Percentiles rank a stretch among this genome's conserved stretches.
phyloP scores from a whole-genome alignment of 2,329 filamentous ascomycete species.

The Exophiala dermatitidis region DNA sequence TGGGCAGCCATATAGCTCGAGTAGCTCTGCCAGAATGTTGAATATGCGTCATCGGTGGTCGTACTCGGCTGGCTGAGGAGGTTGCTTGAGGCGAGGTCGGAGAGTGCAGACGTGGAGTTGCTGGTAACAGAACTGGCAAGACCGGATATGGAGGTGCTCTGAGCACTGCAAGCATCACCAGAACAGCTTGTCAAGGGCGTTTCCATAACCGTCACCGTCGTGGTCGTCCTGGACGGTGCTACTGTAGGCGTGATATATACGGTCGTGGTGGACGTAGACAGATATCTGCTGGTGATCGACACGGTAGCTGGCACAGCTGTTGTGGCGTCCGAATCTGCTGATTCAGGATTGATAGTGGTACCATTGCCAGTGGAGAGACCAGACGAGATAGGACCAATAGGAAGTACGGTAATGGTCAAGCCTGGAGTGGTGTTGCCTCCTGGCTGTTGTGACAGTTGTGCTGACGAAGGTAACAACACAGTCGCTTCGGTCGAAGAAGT shows the following conservation, averaged over 20 bases:
- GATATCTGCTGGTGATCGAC: neutral
- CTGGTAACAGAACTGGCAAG: too few species aligned
- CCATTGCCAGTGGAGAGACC: neutral
- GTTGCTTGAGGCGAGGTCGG: neutral
- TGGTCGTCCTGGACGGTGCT: neutral
- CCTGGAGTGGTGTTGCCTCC: neutral
- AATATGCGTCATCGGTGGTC: neutral
- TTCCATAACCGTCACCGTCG: neutral
- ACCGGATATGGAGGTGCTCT: too few species aligned
- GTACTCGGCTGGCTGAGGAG: neutral
- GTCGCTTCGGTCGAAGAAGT: neutral
- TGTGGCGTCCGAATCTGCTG: neutral
- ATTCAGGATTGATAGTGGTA: neutral
- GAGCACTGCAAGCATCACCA: too few species aligned
- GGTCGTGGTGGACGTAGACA: neutral
- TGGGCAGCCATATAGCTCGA: neutral
- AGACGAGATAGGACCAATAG: neutral
- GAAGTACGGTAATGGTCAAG: neutral
- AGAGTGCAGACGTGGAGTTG: too few species aligned
- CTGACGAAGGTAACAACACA: neutral
- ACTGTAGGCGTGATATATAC: conserved; percentile 1
- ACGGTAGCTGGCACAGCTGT: neutral
- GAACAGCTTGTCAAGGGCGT: neutral
- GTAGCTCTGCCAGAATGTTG: neutral
- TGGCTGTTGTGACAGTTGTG: neutral